These are phyloP conservation scores for Mucor sp. DNA, from an alignment of 371 early-diverging fungal species.

Conservation along the genomic window DNA sequence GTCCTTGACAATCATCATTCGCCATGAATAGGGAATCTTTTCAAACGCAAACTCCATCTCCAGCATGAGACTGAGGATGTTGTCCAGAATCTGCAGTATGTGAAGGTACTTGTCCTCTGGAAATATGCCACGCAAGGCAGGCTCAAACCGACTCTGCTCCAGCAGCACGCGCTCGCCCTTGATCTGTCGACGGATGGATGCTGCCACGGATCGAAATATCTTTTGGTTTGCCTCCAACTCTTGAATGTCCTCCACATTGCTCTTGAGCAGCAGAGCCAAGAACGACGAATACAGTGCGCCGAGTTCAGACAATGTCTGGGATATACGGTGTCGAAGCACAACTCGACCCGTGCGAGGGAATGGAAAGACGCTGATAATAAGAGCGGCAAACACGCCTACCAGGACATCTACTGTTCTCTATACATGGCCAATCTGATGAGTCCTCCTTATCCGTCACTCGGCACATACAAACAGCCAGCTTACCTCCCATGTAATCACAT, in stretches of 20 bases:
- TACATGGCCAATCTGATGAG: not conserved
- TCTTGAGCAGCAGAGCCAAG: conserved; percentile 37
- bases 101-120: conserved; percentile 42
- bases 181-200: conserved; percentile 40
- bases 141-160: conserved; percentile 53
- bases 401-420: conserved; percentile 38
- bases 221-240: conserved; percentile 25
- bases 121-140: conserved; percentile 51
- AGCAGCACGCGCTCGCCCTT: conserved; percentile 40
- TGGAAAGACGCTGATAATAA: conserved; percentile 42
- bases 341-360: conserved; percentile 46
- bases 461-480: not conserved
- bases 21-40: conserved; percentile 35
- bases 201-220: conserved; percentile 38
- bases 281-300: conserved; percentile 46
- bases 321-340: conserved; percentile 44
- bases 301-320: conserved; percentile 36
- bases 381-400: conserved; percentile 41
- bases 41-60: conserved; percentile 43
- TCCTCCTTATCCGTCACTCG: too few relatives aligned
- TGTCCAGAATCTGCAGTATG: conserved; percentile 43
- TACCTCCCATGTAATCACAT: conserved; percentile 37
- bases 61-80: conserved; percentile 43
- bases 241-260: conserved; percentile 14
- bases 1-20: conserved; percentile 31